Percentiles rank a stretch among this genome's conserved stretches.
phyloP scores from a whole-genome alignment of 2,329 filamentous ascomycete species.

The Stagonosporopsis cucurbitacearum region DNA sequence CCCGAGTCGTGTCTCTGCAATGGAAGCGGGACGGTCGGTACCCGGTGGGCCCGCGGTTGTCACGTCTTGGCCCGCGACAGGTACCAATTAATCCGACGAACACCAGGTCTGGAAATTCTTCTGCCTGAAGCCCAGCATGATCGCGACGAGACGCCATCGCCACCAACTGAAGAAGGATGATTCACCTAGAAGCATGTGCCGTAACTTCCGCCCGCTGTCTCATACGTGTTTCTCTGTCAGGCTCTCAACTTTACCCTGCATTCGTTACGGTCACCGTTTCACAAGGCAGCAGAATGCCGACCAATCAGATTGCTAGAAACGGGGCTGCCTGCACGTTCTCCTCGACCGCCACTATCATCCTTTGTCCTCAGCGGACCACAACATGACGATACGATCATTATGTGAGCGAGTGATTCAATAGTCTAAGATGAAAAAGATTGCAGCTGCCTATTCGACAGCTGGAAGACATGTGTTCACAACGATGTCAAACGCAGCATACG shows the following conservation, averaged over 20 bases:
- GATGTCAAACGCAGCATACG: conserved; percentile 5
- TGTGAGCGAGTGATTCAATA: conserved; percentile 7
- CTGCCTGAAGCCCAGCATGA: conserved; percentile 13
- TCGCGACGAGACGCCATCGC: background rate
- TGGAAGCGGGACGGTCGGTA: conserved; percentile 9
- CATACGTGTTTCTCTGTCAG: conserved; percentile 26
- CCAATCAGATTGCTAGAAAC: conserved; percentile 32
- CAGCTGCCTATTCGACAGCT: conserved; percentile 1
- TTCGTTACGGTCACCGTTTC: conserved; percentile 27
- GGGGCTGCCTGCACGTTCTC: conserved; percentile 30
- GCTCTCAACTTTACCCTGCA: conserved; percentile 14
- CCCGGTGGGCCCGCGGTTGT: conserved; percentile 9
- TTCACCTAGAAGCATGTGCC: conserved; percentile 20
- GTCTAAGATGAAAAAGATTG: background rate
- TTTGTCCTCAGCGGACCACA: background rate
- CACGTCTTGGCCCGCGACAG: conserved; percentile 13
- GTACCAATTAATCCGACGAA: conserved; percentile 16
- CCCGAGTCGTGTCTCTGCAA: conserved; percentile 10
- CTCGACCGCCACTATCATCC: conserved; percentile 5
- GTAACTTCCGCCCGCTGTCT: conserved; percentile 25
- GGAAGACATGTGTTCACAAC: conserved; percentile 7
- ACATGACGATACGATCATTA: background rate
- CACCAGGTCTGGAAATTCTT: conserved; percentile 15
- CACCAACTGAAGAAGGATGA: conserved; percentile 6
- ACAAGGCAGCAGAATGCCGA: conserved; percentile 40